Evolutionary conservation across 257 asterid genomes (phyloP).

Genomic region (Cruciata laevipes): DNA sequence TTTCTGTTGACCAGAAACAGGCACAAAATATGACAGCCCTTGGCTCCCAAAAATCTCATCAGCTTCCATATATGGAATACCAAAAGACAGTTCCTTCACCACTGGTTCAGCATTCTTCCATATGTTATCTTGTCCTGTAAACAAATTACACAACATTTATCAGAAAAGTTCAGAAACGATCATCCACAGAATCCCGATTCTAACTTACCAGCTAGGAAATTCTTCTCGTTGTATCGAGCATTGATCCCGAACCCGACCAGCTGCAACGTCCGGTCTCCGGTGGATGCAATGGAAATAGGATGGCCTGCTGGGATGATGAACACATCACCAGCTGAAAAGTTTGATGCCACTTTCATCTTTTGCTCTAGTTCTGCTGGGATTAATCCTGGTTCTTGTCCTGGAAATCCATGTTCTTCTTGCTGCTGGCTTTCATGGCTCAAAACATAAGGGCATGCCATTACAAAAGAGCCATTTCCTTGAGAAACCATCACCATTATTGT

Average conservation of each 20-base stretch:
- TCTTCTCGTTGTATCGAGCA: conserved; percentile 22
- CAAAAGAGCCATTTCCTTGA: conserved; percentile 32
- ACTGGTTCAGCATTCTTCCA: conserved; percentile 29
- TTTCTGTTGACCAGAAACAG: conserved; percentile 21
- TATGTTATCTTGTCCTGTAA: conserved; percentile 29
- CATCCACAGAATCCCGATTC: neutral
- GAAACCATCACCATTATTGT: conserved; percentile 27
- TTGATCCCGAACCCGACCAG: conserved; percentile 33
- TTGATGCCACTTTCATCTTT: conserved; percentile 22
- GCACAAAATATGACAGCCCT: conserved; percentile 26
- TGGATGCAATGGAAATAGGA: conserved; percentile 32
- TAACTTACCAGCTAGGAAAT: conserved; percentile 37
- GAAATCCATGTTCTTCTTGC: neutral
- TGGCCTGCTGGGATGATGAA: conserved; percentile 38
- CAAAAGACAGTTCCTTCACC: conserved; percentile 28
- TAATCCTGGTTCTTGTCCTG: neutral
- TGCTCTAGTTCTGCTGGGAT: neutral
- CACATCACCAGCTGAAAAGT: conserved; percentile 28
- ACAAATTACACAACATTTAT: neutral
- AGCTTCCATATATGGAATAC: conserved; percentile 2
- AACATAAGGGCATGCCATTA: conserved; percentile 47
- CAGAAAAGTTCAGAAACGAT: neutral
- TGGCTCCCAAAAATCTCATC: conserved; percentile 25
- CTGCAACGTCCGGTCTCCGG: conserved; percentile 26
- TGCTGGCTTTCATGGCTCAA: conserved; percentile 8